Conservation (phyloP, 1,284 basidiomycete genomes). For the Cryptococcus wingfieldii region DNA sequence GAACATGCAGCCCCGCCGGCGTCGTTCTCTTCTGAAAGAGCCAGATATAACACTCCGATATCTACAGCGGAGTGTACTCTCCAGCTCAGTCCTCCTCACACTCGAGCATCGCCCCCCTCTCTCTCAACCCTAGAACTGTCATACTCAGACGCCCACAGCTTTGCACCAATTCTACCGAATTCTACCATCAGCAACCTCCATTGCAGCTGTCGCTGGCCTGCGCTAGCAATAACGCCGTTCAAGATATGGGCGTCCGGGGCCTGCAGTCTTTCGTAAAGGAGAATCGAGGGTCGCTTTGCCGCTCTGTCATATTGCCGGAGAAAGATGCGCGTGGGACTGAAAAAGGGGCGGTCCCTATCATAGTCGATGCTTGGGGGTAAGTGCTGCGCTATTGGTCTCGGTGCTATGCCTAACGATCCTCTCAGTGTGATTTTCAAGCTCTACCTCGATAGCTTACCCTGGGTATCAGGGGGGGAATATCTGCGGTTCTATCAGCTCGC, state of each 20-base stretch:
- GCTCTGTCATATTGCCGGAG: slow-evolving; percentile 50
- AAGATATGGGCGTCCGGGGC: slow-evolving; percentile 71
- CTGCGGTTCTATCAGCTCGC: slow-evolving; percentile 57
- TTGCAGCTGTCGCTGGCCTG: too few species aligned
- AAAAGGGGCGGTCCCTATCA: slow-evolving; percentile 50
- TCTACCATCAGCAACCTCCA: too few species aligned
- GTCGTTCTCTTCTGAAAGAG: too few species aligned
- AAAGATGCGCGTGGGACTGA: slow-evolving; percentile 5
- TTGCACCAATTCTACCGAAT: not conserved
- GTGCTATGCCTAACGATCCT: not conserved
- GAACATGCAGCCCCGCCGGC: too few species aligned
- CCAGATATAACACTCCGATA: too few species aligned
- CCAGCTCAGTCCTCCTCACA: too few species aligned
- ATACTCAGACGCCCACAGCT: not conserved
- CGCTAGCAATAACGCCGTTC: too few species aligned
- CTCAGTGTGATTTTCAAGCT: slow-evolving; percentile 72
- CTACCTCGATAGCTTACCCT: slow-evolving; percentile 62
- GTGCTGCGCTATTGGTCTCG: slow-evolving; percentile 40
- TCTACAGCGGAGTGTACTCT: too few species aligned
- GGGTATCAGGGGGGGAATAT: slow-evolving; percentile 84
- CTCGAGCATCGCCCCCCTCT: too few species aligned
- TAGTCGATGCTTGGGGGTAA: slow-evolving; percentile 87
- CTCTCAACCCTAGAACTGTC: too few species aligned
- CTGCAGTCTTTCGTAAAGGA: slow-evolving; percentile 73
- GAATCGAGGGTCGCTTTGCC: slow-evolving; percentile 61